Evolutionary conservation across 1,284 basidiomycete genomes (phyloP), one percentile per base, ranked within the genome.

Genomic region (Apiotrichum brassicae): DNA sequence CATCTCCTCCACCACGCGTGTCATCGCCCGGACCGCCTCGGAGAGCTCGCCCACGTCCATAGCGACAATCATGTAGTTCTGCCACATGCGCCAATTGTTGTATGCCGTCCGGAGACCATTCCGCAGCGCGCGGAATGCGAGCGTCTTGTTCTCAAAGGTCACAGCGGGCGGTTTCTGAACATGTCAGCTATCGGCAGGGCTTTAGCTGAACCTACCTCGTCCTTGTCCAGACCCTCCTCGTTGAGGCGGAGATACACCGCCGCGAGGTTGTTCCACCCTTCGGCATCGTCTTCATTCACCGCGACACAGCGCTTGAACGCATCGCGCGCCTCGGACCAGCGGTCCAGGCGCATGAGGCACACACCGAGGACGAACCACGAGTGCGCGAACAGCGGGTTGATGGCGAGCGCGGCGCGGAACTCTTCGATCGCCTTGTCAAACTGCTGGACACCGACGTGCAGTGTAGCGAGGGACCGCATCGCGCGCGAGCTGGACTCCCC

Each of bases 201-300:
- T 8, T 24, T 12, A 7, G 14, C 12, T 36, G 43, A 24, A 42
- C 59, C 53, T 48, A 62, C 60, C 48, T 70, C 58, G 24, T 53
- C 63, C 51, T 59, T 51, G 38, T 60, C 62, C 22, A 42, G 19
- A 0, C 58, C 62, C 36, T 65, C 65, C 49, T 80, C 76, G 23
- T 81, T 83, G 70, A 92, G 79, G 25, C 88, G 83, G 48, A 99
- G 79, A 71, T 97, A 97, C 63, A 93, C 86, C 56, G 86, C 93
- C 20, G 94, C 95, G 47, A 99, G 76, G 70, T 99, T 99, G 68
- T 87, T 97, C 95, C 95, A 98, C 58, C 90, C 93, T 77, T 98
- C 94, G 4, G 82, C 88, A 65, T 99, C 93, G 61, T 98, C 94
- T 54, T 94, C 90, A 56, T 97, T 93, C 53, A 98, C 83, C 9